phyloP scores from a whole-genome alignment of 2,329 filamentous ascomycete species.

The Huntiella savannae region DNA sequence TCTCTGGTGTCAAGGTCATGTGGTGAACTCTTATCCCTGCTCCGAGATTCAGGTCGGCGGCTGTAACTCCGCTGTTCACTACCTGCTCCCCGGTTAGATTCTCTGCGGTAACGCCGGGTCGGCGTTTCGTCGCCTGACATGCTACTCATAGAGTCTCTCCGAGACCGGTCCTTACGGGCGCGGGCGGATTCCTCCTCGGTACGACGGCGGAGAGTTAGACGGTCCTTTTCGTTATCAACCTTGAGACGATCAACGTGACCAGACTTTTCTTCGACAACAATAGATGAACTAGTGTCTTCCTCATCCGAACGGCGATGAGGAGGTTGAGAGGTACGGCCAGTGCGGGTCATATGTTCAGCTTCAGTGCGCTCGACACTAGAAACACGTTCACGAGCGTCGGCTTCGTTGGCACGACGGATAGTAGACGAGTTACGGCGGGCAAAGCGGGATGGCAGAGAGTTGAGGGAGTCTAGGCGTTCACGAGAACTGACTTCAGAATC shows the following conservation, averaged over 20 bases:
- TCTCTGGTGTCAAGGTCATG: constrained; percentile 31
- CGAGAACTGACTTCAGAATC: constrained; percentile 7
- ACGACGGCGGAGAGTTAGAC: constrained; percentile 39
- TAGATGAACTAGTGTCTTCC: constrained; percentile 16
- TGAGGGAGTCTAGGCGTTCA: constrained; percentile 6
- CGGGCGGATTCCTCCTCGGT: constrained; percentile 38
- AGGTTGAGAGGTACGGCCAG: constrained; percentile 8
- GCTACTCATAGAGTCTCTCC: constrained; percentile 35
- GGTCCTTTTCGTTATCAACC: constrained; percentile 32
- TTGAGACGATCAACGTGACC: constrained; percentile 30
- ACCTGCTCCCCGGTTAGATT: constrained; percentile 17
- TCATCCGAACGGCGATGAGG: constrained; percentile 9
- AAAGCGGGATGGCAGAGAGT: constrained; percentile 8
- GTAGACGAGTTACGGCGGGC: constrained; percentile 27
- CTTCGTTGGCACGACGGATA: constrained; percentile 26
- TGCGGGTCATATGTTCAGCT: constrained; percentile 13
- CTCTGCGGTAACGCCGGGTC: constrained; percentile 29
- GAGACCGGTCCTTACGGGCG: constrained; percentile 18
- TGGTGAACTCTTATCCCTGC: constrained; percentile 44
- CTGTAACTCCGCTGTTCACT: constrained; percentile 7
- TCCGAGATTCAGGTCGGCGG: constrained; percentile 21
- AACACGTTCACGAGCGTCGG: constrained; percentile 28
- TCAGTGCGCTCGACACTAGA: constrained; percentile 29
- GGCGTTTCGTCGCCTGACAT: constrained; percentile 37
- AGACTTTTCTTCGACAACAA: constrained; percentile 24